A percentile compares a stretch with the other conserved stretches of the same genome.
phyloP scores from a whole-genome alignment of 1,284 basidiomycete genomes.

The Omphalotus olearius region DNA sequence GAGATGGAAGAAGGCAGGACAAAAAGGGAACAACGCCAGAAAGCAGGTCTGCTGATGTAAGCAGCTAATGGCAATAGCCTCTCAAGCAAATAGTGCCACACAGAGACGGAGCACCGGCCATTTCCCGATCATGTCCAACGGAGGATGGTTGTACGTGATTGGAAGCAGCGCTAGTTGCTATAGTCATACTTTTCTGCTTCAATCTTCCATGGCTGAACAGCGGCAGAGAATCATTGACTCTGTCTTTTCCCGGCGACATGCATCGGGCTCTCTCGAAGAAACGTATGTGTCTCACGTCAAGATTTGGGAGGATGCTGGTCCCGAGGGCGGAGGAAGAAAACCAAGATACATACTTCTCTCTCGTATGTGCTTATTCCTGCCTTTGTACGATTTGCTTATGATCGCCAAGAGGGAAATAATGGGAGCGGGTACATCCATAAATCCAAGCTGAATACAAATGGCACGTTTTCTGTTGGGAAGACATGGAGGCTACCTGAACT shows the following conservation, averaged over 20 bases:
- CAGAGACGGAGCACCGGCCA: too few relatives aligned
- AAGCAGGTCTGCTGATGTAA: background rate
- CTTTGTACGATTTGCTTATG: conserved; percentile 13
- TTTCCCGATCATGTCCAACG: too few relatives aligned
- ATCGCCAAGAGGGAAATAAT: conserved; percentile 52
- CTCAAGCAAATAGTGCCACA: too few relatives aligned
- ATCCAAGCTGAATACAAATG: conserved; percentile 93
- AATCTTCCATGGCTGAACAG: conserved; percentile 50
- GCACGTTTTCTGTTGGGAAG: conserved; percentile 96
- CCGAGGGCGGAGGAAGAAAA: conserved; percentile 67
- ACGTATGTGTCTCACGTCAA: conserved; percentile 83
- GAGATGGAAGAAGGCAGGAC: conserved; percentile 2
- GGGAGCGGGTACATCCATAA: conserved; percentile 85
- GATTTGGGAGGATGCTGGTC: conserved; percentile 78
- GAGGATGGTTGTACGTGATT: too few relatives aligned
- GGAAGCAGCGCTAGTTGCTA: background rate
- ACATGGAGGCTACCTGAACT: conserved; percentile 90
- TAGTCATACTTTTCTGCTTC: background rate
- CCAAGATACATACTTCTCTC: conserved; percentile 85
- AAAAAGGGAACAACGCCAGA: background rate
- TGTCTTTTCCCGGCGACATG: conserved; percentile 73
- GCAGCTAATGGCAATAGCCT: too few relatives aligned
- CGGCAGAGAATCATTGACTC: conserved; percentile 76
- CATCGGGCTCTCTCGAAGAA: conserved; percentile 63
- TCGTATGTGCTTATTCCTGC: conserved; percentile 49